phyloP scores from a whole-genome alignment of 2,329 filamentous ascomycete species.

The Coniochaeta sp. region DNA sequence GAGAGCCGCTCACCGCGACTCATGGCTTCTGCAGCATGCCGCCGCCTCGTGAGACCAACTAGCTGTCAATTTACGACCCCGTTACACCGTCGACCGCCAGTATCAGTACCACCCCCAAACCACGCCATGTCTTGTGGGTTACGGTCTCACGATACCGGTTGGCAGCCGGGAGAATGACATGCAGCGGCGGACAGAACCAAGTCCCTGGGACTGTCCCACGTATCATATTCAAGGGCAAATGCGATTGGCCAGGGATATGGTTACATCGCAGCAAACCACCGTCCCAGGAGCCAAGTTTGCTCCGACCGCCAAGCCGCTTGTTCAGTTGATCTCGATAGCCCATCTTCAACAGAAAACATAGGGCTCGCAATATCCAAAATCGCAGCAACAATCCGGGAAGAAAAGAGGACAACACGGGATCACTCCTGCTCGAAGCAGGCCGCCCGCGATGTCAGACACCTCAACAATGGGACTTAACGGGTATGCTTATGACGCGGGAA shows the following conservation, averaged over 20 bases:
- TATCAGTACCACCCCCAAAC: background rate
- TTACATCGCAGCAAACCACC: background rate
- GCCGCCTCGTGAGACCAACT: background rate
- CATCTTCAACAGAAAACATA: background rate
- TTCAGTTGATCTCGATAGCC: no score
- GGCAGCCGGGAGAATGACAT: background rate
- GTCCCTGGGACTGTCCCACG: background rate
- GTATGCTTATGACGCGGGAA: no score
- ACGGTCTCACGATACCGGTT: background rate
- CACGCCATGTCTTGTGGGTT: conserved; percentile 1
- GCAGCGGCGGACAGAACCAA: background rate
- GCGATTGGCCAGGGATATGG: background rate
- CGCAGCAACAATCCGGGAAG: background rate
- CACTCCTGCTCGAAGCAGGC: no score
- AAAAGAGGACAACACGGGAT: background rate
- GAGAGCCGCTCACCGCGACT: background rate
- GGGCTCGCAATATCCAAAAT: no score
- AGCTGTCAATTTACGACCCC: background rate
- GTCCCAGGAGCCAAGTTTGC: conserved; percentile 1
- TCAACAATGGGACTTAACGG: no score
- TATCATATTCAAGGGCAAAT: background rate
- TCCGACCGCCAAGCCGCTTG: background rate
- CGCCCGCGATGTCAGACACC: no score
- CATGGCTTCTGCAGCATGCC: background rate
- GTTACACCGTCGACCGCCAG: background rate